Base-by-base conservation (phyloP, 495 filamentous ascomycete genomes). In the Penicillium paxilli region DNA sequence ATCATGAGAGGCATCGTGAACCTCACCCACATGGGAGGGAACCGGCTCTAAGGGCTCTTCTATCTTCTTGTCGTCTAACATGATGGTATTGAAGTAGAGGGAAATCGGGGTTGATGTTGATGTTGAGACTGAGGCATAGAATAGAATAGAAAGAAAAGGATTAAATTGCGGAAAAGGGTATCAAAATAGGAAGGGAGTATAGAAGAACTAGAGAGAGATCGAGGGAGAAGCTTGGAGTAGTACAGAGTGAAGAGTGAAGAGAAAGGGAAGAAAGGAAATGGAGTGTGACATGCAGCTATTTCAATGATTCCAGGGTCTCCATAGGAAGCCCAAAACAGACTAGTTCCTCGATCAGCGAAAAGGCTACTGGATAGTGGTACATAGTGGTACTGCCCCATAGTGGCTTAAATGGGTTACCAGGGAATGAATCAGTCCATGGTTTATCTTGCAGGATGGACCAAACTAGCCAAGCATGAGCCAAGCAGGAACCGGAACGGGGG, bases 1-100 rank as follows among this genome's bases (percentile, higher is more conserved):
- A 51, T 57, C 54, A 30, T 51, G 53, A 7, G 46, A 8, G 9
- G 30, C 53, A n/a, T 57, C 54, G 1, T n/a, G 14, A 7, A 57
- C 33, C 17, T 51, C 46, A 8, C 48, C 48, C 7, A 26, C 4
- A 4, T 47, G 33, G 8, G 54, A 42, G 14, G 54, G 33, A 14
- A 33, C 54, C 1, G 12, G 30, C 26, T 23, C 33, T n/a, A 51
- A 19, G 4, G 45, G 25, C 19, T 51, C 42, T 0, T 42, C 42
- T 28, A 42, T 51, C 33, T 51, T 47, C 23, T 38, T 38, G 16
- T 42, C 40, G 21, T 46, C 47, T 2, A 33, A 57, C 54, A 57
- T 57, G 8, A 14, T 57, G 46, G 16, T 5, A 11, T 28, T n/a
- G n/a, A n/a, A n/a, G n/a, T n/a, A n/a, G n/a, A n/a, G n/a, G n/a